Base-by-base conservation (phyloP, 805 yeast species). In the Priceomyces castillae region DNA sequence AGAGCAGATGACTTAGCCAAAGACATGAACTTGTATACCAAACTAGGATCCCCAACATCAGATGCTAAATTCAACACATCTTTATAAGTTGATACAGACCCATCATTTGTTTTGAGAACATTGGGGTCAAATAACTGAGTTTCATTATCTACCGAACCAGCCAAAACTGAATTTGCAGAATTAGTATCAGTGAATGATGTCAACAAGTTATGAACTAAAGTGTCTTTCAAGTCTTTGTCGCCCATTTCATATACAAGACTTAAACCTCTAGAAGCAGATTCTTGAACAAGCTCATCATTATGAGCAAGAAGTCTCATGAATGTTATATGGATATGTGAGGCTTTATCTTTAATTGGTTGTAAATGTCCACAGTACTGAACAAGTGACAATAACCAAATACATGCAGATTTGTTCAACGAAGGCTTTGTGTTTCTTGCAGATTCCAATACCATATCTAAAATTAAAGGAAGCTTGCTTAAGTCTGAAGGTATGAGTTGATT, bases 1-100 rank as follows among this genome's bases (percentile, higher is more conserved):
- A 90, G 64, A 0, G 94, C 82, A 0, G 96, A 87, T 41, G 83
- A 84, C 49, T 87, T 84, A 0, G 97, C 95, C 44, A 92, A 67
- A 0, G 96, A 82, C 97, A 92, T 89, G 60, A 92, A 92, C 58
- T 89, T 87, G 64, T 92, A 92, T 3, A 92, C 97, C 50, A 92
- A 75, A 51, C 94, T 79, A 11, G 98, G 96, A 62, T 92, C 97
- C 22, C 98, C 98, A 7, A 90, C 95, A 58, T 92, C 99, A 1
- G 94, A 81, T 0, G 99, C 97, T 39, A 92, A 70, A 53, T 73
- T 86, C 53, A 92, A 71, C 23, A 92, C 87, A 62, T 92, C 99
- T 54, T 85, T 87, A 60, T 92, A 92, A 0, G 98, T 90, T 0
- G 95, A 86, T 3, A 92, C 81, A 0, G 96, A 86, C 1, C 92